A percentile compares a stretch with the other conserved stretches of the same genome.
Conservation (phyloP, 225 moss, liverwort and hornwort genomes). For the Marchantia paleacea region DNA sequence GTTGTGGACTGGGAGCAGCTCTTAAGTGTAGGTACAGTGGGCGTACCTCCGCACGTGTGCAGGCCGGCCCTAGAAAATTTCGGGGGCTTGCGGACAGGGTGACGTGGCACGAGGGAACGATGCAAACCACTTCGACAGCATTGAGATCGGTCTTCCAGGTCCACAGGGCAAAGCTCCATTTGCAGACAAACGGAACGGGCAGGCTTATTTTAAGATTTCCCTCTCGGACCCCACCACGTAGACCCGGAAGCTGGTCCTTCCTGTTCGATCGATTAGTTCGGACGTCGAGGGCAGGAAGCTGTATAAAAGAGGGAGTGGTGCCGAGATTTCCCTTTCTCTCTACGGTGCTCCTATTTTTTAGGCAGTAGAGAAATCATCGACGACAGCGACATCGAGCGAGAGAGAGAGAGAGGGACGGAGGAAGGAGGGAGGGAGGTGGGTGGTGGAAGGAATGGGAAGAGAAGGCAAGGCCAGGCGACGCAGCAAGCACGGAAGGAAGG, state of each 20-base stretch:
- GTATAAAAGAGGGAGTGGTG: constrained; percentile 16
- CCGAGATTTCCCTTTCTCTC: constrained; percentile 5
- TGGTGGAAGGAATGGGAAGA: background rate
- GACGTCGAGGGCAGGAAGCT: constrained; percentile 1
- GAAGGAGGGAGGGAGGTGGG: background rate
- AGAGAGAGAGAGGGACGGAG: constrained; percentile 6
- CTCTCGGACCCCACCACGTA: constrained; percentile 10
- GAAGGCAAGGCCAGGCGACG: background rate
- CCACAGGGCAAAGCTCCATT: background rate
- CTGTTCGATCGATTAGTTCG: background rate
- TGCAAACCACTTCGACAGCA: constrained; percentile 5
- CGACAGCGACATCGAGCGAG: background rate
- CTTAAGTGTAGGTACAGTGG: background rate
- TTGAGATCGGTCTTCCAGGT: background rate
- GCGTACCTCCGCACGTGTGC: constrained; percentile 7
- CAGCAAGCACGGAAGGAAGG: constrained; percentile 2
- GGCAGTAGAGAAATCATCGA: background rate
- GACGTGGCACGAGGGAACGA: constrained; percentile 14
- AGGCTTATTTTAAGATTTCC: background rate
- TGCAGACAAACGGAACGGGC: background rate
- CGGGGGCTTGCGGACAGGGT: constrained; percentile 13
- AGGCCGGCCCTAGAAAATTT: constrained; percentile 22
- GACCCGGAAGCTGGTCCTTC: background rate
- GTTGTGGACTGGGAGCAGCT: background rate
- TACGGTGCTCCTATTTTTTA: background rate